phyloP scores from a whole-genome alignment of 352 stramenopile species.

The Thalassiosira gravida region DNA sequence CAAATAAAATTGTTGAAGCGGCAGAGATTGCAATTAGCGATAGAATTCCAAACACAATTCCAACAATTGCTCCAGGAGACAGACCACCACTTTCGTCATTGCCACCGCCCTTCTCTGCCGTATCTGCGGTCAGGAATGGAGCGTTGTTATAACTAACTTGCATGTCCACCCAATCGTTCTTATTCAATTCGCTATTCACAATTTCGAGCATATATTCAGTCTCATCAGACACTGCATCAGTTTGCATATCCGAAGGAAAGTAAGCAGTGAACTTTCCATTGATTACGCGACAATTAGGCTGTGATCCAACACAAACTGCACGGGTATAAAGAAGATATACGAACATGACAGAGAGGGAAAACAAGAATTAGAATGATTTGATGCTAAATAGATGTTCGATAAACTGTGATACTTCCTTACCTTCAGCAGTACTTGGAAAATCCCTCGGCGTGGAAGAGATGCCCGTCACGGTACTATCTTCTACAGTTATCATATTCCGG shows the following conservation, averaged over 20 bases:
- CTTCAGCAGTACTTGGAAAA: slow-evolving; percentile 15
- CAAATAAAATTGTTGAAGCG: slow-evolving; percentile 11
- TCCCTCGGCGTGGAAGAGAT: slow-evolving; percentile 44
- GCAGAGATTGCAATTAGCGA: slow-evolving; percentile 13
- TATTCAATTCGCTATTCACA: slow-evolving; percentile 41
- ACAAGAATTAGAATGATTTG: no score
- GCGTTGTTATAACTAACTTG: slow-evolving; percentile 39
- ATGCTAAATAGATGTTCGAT: no score
- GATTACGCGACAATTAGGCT: slow-evolving; percentile 47
- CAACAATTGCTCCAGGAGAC: slow-evolving; percentile 40
- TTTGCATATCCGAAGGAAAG: slow-evolving; percentile 27
- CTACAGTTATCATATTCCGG: background rate
- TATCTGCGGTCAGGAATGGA: background rate
- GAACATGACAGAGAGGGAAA: no score
- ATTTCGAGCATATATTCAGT: slow-evolving; percentile 36
- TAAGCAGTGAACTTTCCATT: slow-evolving; percentile 47
- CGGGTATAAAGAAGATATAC: no score
- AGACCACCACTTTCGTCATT: slow-evolving; percentile 28
- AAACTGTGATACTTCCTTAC: no score
- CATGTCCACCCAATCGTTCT: slow-evolving; percentile 31
- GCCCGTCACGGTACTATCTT: slow-evolving; percentile 24
- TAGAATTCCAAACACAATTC: slow-evolving; percentile 33
- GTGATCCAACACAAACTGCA: no score
- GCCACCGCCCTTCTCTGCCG: background rate
- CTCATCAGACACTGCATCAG: slow-evolving; percentile 19